Evolutionary conservation across 352 stramenopile genomes (phyloP), one percentile per base, ranked within the genome.

Genomic region (Thraustotheca clavata): DNA sequence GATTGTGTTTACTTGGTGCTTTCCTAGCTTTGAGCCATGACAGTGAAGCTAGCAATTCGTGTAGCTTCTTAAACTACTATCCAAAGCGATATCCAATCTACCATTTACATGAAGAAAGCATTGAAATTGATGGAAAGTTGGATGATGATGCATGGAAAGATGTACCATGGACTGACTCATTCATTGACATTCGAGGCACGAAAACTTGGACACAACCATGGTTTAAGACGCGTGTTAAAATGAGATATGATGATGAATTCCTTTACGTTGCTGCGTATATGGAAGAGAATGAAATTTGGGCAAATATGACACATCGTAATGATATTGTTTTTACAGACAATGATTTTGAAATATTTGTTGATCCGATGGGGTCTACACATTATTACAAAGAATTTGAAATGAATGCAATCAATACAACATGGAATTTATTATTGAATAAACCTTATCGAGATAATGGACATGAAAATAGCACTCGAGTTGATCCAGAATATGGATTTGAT

Each of bases 351-450:
- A 85, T 96, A 9, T 96, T 97, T 68, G 74, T 96, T 26, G 87
- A 97, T 71, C 72, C 85, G 0, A 73, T 77, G 35, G 80, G 76
- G 7, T 83, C 33, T 26, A 87, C 80, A 24, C 80, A 94, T 71
- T 77, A 89, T 68, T 97, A 97, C 77, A 96, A 96, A 70, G 89
- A 97, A 75, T 76, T 96, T 31, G 89, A 97, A 69, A 48, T 96
- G 6, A 97, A 97, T 67, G 80, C 86, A 8, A 65, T 83, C 35
- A 96, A 96, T 67, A 81, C 84, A 33, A 88, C 85, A 29, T 97
- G 87, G 87, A 94, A 96, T 66, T 70, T 97, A 22, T 80, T 83
- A 73, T 71, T 97, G 22, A 82, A 96, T 61, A 84, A 86, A 43
- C 86, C 87, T 20, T 97, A 97, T 63, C 66, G 72, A 11, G 79